Conservation (phyloP, 2,329 filamentous ascomycete genomes). For the Phialophora tarda region DNA sequence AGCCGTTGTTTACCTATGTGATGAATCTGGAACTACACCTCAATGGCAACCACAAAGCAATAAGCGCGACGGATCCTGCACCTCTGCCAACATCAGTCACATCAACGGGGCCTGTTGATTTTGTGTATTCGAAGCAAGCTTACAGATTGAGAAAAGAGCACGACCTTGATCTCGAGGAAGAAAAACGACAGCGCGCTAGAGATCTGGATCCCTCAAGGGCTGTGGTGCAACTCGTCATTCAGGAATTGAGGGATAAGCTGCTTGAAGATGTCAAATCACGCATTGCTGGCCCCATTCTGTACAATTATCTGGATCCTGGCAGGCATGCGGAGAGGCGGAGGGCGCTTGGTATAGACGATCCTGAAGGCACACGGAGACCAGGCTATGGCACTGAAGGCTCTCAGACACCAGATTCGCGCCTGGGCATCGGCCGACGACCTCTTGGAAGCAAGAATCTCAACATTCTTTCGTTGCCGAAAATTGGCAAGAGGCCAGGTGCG, state of each 20-base stretch:
- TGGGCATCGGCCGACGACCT: slow-evolving; percentile 46
- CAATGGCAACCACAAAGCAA: slow-evolving; percentile 69
- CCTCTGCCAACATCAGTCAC: slow-evolving; percentile 14
- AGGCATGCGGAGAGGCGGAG: slow-evolving; percentile 80
- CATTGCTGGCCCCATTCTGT: slow-evolving; percentile 79
- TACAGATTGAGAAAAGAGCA: slow-evolving; percentile 70
- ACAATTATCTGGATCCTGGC: slow-evolving; percentile 79
- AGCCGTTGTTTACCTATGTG: slow-evolving; percentile 85
- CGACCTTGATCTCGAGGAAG: slow-evolving; percentile 82
- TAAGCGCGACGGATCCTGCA: slow-evolving; percentile 49
- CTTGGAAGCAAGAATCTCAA: slow-evolving; percentile 54
- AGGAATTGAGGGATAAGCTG: slow-evolving; percentile 83
- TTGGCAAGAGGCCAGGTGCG: slow-evolving; percentile 68
- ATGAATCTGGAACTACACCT: slow-evolving; percentile 88
- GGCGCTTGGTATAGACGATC: slow-evolving; percentile 76
- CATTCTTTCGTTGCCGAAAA: slow-evolving; percentile 72
- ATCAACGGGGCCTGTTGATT: slow-evolving; percentile 31
- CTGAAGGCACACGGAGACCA: slow-evolving; percentile 64
- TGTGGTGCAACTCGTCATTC: slow-evolving; percentile 76
- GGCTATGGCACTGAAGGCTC: slow-evolving; percentile 67
- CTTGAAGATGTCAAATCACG: slow-evolving; percentile 87
- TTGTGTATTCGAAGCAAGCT: slow-evolving; percentile 35
- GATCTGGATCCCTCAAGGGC: slow-evolving; percentile 90
- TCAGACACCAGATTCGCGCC: slow-evolving; percentile 63
- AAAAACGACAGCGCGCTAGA: slow-evolving; percentile 84